Evolutionary conservation across 805 yeast genomes (phyloP).

Genomic region (Yamadazyma philogaea): DNA sequence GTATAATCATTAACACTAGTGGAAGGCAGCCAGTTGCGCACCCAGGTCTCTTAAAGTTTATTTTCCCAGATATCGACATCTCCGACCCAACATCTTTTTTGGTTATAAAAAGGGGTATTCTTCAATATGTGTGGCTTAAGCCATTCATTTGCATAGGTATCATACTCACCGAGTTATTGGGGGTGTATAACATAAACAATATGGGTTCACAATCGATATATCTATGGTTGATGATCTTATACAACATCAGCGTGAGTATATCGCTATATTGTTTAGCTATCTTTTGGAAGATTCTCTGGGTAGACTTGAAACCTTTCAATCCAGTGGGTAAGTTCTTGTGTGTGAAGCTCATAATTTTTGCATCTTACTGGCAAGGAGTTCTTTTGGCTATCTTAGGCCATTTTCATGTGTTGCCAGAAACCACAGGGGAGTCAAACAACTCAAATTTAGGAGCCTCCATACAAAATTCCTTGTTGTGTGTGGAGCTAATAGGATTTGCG

Average conservation of each 20-base stretch:
- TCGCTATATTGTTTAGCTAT: conserved; percentile 83
- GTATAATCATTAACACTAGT: conserved; percentile 66
- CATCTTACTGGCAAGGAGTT: conserved; percentile 96
- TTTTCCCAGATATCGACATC: conserved; percentile 65
- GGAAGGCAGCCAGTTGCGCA: conserved; percentile 72
- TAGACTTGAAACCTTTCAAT: conserved; percentile 70
- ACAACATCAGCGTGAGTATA: conserved; percentile 75
- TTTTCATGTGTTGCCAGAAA: conserved; percentile 42
- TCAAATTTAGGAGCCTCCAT: conserved; percentile 53
- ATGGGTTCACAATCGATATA: conserved; percentile 49
- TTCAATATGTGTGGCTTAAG: conserved; percentile 94
- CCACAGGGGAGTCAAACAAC: conserved; percentile 23
- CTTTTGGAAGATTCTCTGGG: conserved; percentile 88
- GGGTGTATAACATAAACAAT: conserved; percentile 50
- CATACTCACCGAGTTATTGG: conserved; percentile 44
- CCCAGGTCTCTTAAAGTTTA: conserved; percentile 52
- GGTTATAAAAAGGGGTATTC: conserved; percentile 73
- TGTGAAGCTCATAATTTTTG: conserved; percentile 90
- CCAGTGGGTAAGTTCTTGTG: conserved; percentile 93
- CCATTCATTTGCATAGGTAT: conserved; percentile 70
- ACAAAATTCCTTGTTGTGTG: conserved; percentile 75
- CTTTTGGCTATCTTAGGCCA: conserved; percentile 52
- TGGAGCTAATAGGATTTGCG: conserved; percentile 84
- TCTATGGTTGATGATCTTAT: conserved; percentile 63
- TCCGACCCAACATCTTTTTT: conserved; percentile 82